phyloP scores from a whole-genome alignment of 2,329 filamentous ascomycete genomes.

The Lachnellula occidentalis region DNA sequence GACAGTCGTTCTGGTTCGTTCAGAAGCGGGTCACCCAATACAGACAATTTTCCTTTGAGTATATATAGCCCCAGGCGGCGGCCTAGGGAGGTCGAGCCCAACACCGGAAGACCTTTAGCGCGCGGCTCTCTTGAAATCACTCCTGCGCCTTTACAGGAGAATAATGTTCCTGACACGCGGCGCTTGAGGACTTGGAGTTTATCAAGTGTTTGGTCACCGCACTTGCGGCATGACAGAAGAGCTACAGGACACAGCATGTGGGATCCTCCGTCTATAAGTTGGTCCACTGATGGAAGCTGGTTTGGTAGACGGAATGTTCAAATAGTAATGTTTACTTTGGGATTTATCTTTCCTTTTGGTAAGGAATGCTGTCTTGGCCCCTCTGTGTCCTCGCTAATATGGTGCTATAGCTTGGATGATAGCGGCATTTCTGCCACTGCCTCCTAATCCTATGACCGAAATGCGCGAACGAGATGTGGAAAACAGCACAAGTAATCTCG shows the following conservation, averaged over 20 bases:
- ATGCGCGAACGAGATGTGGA: constrained; percentile 42
- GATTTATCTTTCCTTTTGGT: constrained; percentile 74
- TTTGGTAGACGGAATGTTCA: constrained; percentile 68
- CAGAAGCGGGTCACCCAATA: constrained; percentile 44
- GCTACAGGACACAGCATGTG: constrained; percentile 57
- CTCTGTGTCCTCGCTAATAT: constrained; percentile 3
- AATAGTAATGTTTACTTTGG: constrained; percentile 66
- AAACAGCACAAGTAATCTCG: constrained; percentile 28
- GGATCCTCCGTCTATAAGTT: constrained; percentile 67
- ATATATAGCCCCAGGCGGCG: constrained; percentile 44
- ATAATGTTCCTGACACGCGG: constrained; percentile 13
- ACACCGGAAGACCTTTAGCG: constrained; percentile 26
- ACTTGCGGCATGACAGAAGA: constrained; percentile 59
- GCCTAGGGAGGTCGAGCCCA: constrained; percentile 34
- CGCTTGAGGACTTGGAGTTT: constrained; percentile 45
- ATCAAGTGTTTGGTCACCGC: constrained; percentile 67
- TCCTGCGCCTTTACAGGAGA: constrained; percentile 24
- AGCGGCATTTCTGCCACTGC: constrained; percentile 68
- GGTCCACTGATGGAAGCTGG: constrained; percentile 53
- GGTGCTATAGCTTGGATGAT: constrained; percentile 65
- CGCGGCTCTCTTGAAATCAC: constrained; percentile 41
- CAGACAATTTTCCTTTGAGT: constrained; percentile 42
- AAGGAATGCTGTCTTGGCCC: constrained; percentile 31
- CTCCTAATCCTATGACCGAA: constrained; percentile 47
- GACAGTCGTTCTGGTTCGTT: constrained; percentile 44